A percentile compares a stretch with the other conserved stretches of the same genome.
phyloP scores from a whole-genome alignment of 176 grass and related monocot species.

The Sorghum bicolor region DNA sequence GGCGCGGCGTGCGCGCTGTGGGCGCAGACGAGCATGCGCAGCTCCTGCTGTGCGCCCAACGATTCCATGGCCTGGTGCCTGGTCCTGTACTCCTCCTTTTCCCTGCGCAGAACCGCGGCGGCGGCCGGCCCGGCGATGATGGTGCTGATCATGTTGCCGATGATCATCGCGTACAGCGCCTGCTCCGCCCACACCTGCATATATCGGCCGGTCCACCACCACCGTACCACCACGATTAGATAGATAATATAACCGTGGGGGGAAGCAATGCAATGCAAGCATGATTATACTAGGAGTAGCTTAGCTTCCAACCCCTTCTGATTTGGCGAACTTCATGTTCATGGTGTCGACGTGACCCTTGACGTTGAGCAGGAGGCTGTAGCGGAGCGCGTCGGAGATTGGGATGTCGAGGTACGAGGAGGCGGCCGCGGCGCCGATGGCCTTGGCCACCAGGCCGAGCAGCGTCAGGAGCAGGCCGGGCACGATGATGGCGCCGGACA shows the following conservation, averaged over 20 bases:
- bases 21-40: slow-evolving; percentile 31
- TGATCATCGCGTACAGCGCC: slow-evolving; percentile 54
- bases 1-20: slow-evolving; percentile 41
- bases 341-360: slow-evolving; percentile 57
- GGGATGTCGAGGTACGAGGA: slow-evolving; percentile 39
- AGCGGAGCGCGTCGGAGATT: slow-evolving; percentile 41
- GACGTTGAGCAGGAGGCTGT: slow-evolving; percentile 43
- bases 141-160: slow-evolving; percentile 47
- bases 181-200: slow-evolving; percentile 57
- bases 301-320: slow-evolving; percentile 26
- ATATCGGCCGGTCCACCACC: neutral
- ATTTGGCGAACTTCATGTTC: slow-evolving; percentile 56
- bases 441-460: slow-evolving; percentile 37
- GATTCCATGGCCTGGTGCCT: slow-evolving; percentile 42
- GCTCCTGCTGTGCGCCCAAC: slow-evolving; percentile 3
- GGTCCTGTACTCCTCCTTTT: slow-evolving; percentile 29
- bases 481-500: slow-evolving; percentile 51
- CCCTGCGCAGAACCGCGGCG: slow-evolving; percentile 21
- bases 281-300: no score
- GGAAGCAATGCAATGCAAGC: no score
- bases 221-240: neutral
- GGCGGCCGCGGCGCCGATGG: slow-evolving; percentile 30
- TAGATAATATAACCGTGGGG: no score
- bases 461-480: slow-evolving; percentile 35
- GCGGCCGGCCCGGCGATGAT: slow-evolving; percentile 29